Evolutionary conservation across 1,284 basidiomycete genomes (phyloP).

Genomic region (Heterobasidion annosum): DNA sequence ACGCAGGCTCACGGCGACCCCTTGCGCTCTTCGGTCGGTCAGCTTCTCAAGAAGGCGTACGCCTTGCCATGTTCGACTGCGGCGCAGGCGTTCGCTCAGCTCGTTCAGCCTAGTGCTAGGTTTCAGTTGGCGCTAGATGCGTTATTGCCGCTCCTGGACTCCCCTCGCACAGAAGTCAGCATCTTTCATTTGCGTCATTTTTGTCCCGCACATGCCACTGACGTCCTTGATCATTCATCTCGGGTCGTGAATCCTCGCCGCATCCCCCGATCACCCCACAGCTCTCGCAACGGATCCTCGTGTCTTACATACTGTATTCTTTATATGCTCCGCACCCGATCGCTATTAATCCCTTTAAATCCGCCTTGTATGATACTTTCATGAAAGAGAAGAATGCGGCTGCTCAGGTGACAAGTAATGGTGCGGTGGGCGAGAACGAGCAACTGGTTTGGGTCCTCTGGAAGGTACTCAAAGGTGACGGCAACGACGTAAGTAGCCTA

Average conservation of each 20-base stretch:
- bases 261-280: conserved; percentile 16
- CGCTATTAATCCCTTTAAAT: conserved; percentile 68
- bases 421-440: conserved; percentile 52
- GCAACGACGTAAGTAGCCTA: conserved; percentile 52
- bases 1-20: conserved; percentile 23
- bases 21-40: conserved; percentile 42
- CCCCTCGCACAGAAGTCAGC: conserved; percentile 41
- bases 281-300: conserved; percentile 64
- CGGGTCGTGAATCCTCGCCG: background rate
- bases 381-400: conserved; percentile 55
- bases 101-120: conserved; percentile 60
- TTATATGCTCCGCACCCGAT: conserved; percentile 71
- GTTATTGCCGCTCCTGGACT: conserved; percentile 59
- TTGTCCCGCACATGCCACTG: background rate
- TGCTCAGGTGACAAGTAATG: conserved; percentile 35
- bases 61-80: conserved; percentile 65
- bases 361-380: conserved; percentile 55
- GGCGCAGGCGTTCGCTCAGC: conserved; percentile 60
- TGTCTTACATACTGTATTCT: conserved; percentile 67
- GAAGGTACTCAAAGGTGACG: conserved; percentile 74
- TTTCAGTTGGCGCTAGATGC: conserved; percentile 74
- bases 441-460: conserved; percentile 75
- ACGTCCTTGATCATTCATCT: background rate
- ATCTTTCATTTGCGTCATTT: background rate
- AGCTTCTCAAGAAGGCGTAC: conserved; percentile 54